Base-by-base conservation (phyloP, 148 eudicot species). In the Fagopyrum homotropicum region DNA sequence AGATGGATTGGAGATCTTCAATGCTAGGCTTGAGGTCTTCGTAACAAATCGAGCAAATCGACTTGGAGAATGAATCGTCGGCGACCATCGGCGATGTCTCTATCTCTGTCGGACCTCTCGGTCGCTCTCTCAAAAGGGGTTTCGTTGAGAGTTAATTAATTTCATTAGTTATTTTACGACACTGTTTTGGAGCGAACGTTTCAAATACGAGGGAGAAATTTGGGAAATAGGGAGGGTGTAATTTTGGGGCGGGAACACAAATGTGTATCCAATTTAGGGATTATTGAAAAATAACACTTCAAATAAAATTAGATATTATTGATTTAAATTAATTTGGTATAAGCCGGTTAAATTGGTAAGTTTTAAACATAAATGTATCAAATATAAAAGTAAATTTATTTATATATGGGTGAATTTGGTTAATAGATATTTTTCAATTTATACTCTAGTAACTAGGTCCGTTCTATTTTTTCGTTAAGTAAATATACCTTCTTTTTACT, bases 1-100 rank as follows among this genome's bases (percentile, higher is more conserved):
- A 89, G 78, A 95, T 92, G 19, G 93, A 80, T 83, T 96, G 98
- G 73, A 96, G 99, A 72, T 96, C 99, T 86, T 92, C 98, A 17
- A 83, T 83, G 48, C 88, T 82, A 43, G 99, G 99, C 47, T 92
- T 96, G 29, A 96, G 90, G 76, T 96, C 98, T 77, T 96, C 99
- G 80, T 85, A 96, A 72, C 99, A 96, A 61, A 96, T 96, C 29
- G 99, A 89, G 72, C 99, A 96, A 2, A 96, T 90, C 12, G 97
- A 87, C 79, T 92, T 96, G 1, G 86, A 79, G 73, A 89, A 90
- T 43, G 82, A 35, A 15, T 78, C 77, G 66, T 52, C 76, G 73
- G 61, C 71, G 71, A 40, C 71, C 50, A 75, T 79, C 15, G 73
- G 69, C 8, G 77, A 73, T 9, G 11, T 15, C 56, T 52, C 46